phyloP scores from a whole-genome alignment of 192 early-diverging fungal genomes.

The Podila clonocystis region DNA sequence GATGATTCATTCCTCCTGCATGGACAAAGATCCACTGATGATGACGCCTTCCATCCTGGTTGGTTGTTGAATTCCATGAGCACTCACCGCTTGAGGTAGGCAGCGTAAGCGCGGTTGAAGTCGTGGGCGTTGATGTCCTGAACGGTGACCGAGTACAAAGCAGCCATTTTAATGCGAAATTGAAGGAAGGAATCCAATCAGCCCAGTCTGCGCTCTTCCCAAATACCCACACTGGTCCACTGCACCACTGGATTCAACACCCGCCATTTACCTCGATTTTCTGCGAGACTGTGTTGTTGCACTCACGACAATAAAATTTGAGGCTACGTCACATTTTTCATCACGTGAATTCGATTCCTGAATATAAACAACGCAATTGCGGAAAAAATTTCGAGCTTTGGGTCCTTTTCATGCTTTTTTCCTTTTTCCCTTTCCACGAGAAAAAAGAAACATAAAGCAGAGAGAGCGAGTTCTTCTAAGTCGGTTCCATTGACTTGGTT shows the following conservation, averaged over 20 bases:
- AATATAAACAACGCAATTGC: too few species aligned
- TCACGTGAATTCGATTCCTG: too few species aligned
- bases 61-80: background rate
- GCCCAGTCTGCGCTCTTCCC: too few species aligned
- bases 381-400: too few species aligned
- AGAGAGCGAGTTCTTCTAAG: too few species aligned
- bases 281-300: too few species aligned
- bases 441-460: too few species aligned
- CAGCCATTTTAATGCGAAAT: slow-evolving; percentile 47
- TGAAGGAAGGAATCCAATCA: slow-evolving; percentile 33
- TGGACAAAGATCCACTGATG: background rate
- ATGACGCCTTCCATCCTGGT: background rate
- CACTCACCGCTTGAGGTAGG: slow-evolving; percentile 92
- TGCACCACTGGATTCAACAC: background rate
- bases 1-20: slow-evolving; percentile 11
- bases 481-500: too few species aligned
- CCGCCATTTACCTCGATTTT: background rate
- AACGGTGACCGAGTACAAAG: slow-evolving; percentile 79
- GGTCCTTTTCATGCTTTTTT: background rate
- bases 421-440: background rate
- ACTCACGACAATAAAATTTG: too few species aligned
- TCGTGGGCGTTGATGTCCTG: slow-evolving; percentile 97
- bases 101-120: slow-evolving; percentile 98
- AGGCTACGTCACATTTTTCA: too few species aligned
- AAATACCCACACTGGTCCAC: background rate